Evolutionary conservation across 2,329 filamentous ascomycete species (phyloP), one percentile per base, ranked within the genome.

Genomic region (Paraphoma chrysanthemicola): DNA sequence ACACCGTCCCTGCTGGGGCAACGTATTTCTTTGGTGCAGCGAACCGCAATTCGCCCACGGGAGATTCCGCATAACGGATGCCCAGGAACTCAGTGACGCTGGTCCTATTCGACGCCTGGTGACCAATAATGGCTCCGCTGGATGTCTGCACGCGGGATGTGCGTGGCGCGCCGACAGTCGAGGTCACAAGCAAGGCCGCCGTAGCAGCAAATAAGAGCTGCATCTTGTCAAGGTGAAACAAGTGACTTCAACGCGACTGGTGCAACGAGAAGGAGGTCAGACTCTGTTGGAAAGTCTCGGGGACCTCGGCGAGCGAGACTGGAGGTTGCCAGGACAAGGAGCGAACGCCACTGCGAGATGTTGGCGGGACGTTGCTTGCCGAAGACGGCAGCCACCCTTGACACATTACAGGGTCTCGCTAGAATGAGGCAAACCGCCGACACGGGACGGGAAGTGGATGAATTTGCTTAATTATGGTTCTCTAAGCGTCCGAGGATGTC

Each of bases 61-160:
- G 74, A 14, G 74, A 65, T 55, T 71, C 61, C 1, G 72, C 76
- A 50, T 74, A 78, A 9, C 68, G 70, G 36, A 77, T 73, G 16
- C 74, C 75, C 16, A 78, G 53, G 39, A 75, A 78, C 31, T 78
- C 72, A 10, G 62, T 58, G 8, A 74, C 70, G 31, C 44, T 51
- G 2, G 51, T 62, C 30, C 53, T 60, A 48, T 68, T 69, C 3
- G 60, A 57, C 5, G 73, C 69, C 44, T 51, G 46, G 44, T 77
- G 74, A 10, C 75, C 75, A 41, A 71, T 57, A 33, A 77, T 64
- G 1, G 54, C 60, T 11, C 75, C 75, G 55, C 69, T 75, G 17
- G 65, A 69, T 23, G 74, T 75, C 28, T 62, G 57, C 14, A 71
- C 68, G 14, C 31, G 11, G 18, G 48, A 29, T 23, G 51, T 57